phyloP scores from a whole-genome alignment of 1,139 yeast genomes.

The Yamadazyma oceani region DNA sequence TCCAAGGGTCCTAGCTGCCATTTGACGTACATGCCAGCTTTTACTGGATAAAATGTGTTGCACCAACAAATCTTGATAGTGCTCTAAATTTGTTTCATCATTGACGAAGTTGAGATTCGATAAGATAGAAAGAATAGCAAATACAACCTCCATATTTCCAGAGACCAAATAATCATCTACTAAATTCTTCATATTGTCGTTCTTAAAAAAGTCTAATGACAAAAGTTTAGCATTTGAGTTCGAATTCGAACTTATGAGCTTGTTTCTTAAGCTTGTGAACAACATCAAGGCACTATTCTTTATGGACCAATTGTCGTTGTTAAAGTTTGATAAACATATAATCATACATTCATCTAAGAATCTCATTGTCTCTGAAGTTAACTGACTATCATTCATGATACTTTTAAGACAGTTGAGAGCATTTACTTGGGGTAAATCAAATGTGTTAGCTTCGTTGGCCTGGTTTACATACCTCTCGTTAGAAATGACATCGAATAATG shows the following conservation, averaged over 20 bases:
- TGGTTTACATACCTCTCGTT: neutral
- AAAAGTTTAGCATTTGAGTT: conserved; percentile 28
- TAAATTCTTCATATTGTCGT: conserved; percentile 52
- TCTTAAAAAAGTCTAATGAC: conserved; percentile 64
- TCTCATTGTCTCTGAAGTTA: conserved; percentile 52
- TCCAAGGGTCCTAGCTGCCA: conserved; percentile 73
- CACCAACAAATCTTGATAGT: conserved; percentile 47
- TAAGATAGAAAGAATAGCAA: conserved; percentile 73
- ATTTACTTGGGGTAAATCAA: conserved; percentile 88
- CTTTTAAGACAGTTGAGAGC: conserved; percentile 84
- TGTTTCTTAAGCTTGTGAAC: conserved; percentile 76
- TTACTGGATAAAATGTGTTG: conserved; percentile 45
- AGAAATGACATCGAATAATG: conserved; percentile 47
- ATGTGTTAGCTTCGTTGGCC: conserved; percentile 32
- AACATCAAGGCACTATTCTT: conserved; percentile 93
- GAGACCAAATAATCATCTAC: conserved; percentile 44
- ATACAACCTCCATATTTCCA: conserved; percentile 53
- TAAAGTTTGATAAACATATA: conserved; percentile 61
- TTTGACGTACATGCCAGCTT: conserved; percentile 83
- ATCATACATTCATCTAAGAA: conserved; percentile 60
- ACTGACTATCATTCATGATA: conserved; percentile 65
- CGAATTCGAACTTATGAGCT: conserved; percentile 63
- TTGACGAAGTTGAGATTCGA: conserved; percentile 65
- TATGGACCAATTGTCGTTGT: conserved; percentile 75
- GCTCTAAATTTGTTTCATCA: conserved; percentile 45